Conservation (phyloP, 2,329 filamentous ascomycete species). For the Leptographium procerum region DNA sequence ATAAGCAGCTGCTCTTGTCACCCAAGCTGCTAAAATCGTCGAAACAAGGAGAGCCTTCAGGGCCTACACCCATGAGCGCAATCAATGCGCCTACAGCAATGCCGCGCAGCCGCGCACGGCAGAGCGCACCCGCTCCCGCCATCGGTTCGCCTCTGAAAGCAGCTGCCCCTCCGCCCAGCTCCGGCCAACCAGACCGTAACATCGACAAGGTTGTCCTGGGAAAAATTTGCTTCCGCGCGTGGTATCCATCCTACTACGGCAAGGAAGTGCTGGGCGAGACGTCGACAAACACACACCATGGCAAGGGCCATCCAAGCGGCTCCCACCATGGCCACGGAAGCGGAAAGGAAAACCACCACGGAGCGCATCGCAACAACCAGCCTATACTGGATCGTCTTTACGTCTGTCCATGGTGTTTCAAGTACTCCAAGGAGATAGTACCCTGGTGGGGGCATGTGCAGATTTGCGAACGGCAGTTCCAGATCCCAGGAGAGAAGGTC, state of each 20-base stretch:
- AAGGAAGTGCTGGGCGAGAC: slow-evolving; percentile 54
- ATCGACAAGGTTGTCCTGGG: slow-evolving; percentile 81
- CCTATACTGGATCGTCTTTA: slow-evolving; percentile 58
- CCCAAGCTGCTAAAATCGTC: neutral
- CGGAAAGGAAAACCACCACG: slow-evolving; percentile 14
- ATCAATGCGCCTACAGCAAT: neutral
- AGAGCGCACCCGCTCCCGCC: neutral
- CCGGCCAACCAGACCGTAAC: slow-evolving; percentile 51
- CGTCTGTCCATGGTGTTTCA: slow-evolving; percentile 89
- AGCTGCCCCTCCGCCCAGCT: slow-evolving; percentile 21
- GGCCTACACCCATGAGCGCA: neutral
- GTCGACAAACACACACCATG: slow-evolving; percentile 17
- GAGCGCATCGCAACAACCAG: slow-evolving; percentile 14
- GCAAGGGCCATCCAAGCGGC: neutral
- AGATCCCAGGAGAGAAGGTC: slow-evolving; percentile 57
- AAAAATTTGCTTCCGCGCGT: slow-evolving; percentile 72
- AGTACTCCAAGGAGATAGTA: slow-evolving; percentile 61
- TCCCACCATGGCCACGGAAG: slow-evolving; percentile 6
- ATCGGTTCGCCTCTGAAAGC: neutral
- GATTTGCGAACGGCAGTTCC: slow-evolving; percentile 39
- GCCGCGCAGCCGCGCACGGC: neutral
- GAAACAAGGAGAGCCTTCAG: neutral
- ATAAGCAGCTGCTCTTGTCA: neutral
- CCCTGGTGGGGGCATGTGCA: slow-evolving; percentile 47
- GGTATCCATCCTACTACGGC: slow-evolving; percentile 86